These are phyloP conservation scores for Neofusicoccum laricinum DNA, from an alignment of 2,329 filamentous ascomycete genomes.

Conservation along the genomic window DNA sequence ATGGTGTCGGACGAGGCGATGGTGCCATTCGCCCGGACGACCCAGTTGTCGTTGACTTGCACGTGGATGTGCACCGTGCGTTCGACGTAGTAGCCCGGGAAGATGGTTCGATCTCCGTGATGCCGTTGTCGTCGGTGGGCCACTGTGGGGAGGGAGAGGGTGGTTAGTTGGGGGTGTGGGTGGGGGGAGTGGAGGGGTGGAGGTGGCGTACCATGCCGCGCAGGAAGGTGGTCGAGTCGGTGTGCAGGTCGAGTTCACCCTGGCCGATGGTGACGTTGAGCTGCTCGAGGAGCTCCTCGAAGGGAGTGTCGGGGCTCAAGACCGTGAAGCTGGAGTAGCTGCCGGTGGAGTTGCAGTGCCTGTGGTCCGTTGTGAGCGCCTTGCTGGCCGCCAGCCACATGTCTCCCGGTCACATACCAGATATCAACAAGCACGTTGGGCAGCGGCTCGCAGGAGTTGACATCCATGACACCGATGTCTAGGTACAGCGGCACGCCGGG, in stretches of 20 bases:
- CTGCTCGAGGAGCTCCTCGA: slow-evolving; percentile 25
- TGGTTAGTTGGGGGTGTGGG: neutral
- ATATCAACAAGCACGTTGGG: slow-evolving; percentile 35
- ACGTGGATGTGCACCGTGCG: slow-evolving; percentile 26
- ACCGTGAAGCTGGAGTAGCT: slow-evolving; percentile 29
- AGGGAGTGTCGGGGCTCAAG: slow-evolving; percentile 18
- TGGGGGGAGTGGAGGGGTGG: neutral
- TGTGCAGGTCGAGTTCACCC: slow-evolving; percentile 22
- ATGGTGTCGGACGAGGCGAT: slow-evolving; percentile 28
- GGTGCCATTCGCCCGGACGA: slow-evolving; percentile 30
- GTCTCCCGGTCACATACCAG: slow-evolving; percentile 24
- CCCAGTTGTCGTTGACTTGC: slow-evolving; percentile 23
- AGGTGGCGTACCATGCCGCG: slow-evolving; percentile 22
- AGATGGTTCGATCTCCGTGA: slow-evolving; percentile 28
- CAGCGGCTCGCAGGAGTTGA: slow-evolving; percentile 41
- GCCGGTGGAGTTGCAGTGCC: slow-evolving; percentile 22
- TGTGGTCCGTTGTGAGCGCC: slow-evolving; percentile 23
- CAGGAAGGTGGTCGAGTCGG: slow-evolving; percentile 29
- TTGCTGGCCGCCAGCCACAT: neutral
- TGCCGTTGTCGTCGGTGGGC: slow-evolving; percentile 26
- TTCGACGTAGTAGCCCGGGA: slow-evolving; percentile 26
- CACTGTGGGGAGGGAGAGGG: slow-evolving; percentile 14
- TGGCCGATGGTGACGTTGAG: slow-evolving; percentile 27
- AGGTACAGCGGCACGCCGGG: slow-evolving; percentile 39
- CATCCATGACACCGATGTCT: slow-evolving; percentile 42